Percentiles rank a stretch among this genome's conserved stretches.
These are phyloP conservation scores for Termitomyces eurrhizus DNA, from an alignment of 768 basidiomycete species.

Conservation along the genomic window DNA sequence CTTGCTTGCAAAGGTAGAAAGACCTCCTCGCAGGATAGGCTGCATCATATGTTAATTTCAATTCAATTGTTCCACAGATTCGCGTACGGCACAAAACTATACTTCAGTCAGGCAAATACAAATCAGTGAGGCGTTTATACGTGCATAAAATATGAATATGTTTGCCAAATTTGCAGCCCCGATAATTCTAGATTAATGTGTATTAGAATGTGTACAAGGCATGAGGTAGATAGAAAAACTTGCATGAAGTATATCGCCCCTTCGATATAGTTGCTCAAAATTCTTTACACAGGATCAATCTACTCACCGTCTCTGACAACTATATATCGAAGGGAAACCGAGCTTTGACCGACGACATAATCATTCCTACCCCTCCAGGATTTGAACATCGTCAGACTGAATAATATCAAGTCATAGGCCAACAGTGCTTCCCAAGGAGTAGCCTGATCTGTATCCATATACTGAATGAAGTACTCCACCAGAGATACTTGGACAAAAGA, in stretches of 20 bases:
- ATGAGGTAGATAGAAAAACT: neutral
- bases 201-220: neutral
- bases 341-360: neutral
- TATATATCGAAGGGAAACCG: neutral
- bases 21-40: neutral
- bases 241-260: conserved; percentile 3
- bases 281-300: neutral
- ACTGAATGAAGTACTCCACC: neutral
- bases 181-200: neutral
- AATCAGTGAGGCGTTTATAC: neutral
- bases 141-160: neutral
- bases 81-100: neutral
- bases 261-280: neutral
- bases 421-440: conserved; percentile 9
- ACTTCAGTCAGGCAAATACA: neutral
- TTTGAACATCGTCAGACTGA: conserved; percentile 7
- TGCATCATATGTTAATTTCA: neutral
- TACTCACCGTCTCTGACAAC: conserved; percentile 7
- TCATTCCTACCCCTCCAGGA: conserved; percentile 3
- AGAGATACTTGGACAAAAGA: neutral
- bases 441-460: neutral
- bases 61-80: neutral
- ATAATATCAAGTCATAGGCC: conserved; percentile 7
- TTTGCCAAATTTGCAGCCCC: neutral
- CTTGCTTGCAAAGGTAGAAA: conserved; percentile 1